Percentiles rank a stretch among this genome's conserved stretches.
Conservation (phyloP, 306 rosid species). For the Dryas alaskensis region DNA sequence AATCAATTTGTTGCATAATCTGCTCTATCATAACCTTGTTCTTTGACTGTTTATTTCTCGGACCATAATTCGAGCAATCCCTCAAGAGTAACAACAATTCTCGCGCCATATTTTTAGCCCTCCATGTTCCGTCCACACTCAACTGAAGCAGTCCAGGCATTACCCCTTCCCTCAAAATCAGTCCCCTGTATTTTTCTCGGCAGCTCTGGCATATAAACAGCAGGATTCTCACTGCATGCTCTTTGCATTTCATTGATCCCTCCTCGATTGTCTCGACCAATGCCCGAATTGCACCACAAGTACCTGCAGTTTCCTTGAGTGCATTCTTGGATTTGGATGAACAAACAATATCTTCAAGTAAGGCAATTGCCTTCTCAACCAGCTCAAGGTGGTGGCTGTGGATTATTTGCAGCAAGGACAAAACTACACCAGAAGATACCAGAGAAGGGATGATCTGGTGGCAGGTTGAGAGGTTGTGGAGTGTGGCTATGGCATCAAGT, state of each 20-base stretch:
- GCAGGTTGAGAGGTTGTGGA: constrained; percentile 72
- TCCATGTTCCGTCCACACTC: constrained; percentile 67
- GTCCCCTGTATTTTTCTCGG: constrained; percentile 66
- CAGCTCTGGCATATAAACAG: constrained; percentile 61
- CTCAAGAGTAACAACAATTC: constrained; percentile 63
- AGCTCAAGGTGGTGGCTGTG: constrained; percentile 11
- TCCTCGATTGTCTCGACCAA: constrained; percentile 73
- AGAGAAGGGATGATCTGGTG: constrained; percentile 45
- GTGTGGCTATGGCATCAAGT: constrained; percentile 67
- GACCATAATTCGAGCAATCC: constrained; percentile 45
- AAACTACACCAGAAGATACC: constrained; percentile 45
- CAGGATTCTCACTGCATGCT: constrained; percentile 64
- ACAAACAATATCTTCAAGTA: constrained; percentile 57
- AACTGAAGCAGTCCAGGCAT: constrained; percentile 86
- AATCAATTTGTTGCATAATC: constrained; percentile 75
- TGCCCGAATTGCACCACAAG: constrained; percentile 39
- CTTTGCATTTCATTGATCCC: constrained; percentile 54
- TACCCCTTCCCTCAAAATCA: constrained; percentile 70
- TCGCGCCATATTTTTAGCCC: constrained; percentile 46
- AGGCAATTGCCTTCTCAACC: constrained; percentile 54
- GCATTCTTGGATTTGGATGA: constrained; percentile 53
- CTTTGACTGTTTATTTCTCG: constrained; percentile 38
- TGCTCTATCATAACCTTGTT: constrained; percentile 39
- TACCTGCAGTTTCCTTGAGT: constrained; percentile 44
- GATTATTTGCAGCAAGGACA: constrained; percentile 48